Evolutionary conservation across 352 stramenopile species (phyloP), one percentile per base, ranked within the genome.

Genomic region (Globisporangium paddicum): DNA sequence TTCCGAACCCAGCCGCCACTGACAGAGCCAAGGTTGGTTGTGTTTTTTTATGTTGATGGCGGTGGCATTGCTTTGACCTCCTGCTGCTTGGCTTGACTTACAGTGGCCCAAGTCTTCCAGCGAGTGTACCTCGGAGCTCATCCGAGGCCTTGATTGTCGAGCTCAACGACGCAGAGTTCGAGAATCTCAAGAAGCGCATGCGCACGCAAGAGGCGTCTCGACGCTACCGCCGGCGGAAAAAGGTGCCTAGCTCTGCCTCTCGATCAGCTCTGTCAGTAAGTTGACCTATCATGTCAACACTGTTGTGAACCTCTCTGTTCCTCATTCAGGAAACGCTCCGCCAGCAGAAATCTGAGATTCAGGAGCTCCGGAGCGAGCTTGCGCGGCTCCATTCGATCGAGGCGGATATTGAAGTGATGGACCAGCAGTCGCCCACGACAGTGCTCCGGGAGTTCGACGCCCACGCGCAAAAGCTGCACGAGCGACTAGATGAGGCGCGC

Each of bases 281-380:
- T n/a, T n/a, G n/a, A n/a, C n/a, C n/a, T n/a, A n/a, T n/a, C n/a
- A n/a, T n/a, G n/a, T n/a, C n/a, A n/a, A n/a, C n/a, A n/a, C n/a
- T n/a, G n/a, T n/a, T n/a, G n/a, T n/a, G n/a, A n/a, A n/a, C n/a
- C n/a, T n/a, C n/a, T n/a, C n/a, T 32, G 3, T 32, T 32, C 28
- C 3, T 32, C 7, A 11, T 18, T 41, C 14, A 55, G 48, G 48
- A 55, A n/a, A 55, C 48, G 10, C n/a, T 55, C 10, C 30, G 48
- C 21, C 48, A 55, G 28, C 48, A 55, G 40, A 55, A 42, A 9
- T 28, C 30, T 18, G 48, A 55, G 8, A 55, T 55, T 30, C 48
- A 30, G 19, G 30, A 25, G 19, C 19, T 55, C 18, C 48, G 14
- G 16, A 19, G 19, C n/a, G 48, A 55, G 11, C n/a, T 55, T 4